phyloP scores from a whole-genome alignment of 208 protist genomes.

The Wallacemonas sp. region DNA sequence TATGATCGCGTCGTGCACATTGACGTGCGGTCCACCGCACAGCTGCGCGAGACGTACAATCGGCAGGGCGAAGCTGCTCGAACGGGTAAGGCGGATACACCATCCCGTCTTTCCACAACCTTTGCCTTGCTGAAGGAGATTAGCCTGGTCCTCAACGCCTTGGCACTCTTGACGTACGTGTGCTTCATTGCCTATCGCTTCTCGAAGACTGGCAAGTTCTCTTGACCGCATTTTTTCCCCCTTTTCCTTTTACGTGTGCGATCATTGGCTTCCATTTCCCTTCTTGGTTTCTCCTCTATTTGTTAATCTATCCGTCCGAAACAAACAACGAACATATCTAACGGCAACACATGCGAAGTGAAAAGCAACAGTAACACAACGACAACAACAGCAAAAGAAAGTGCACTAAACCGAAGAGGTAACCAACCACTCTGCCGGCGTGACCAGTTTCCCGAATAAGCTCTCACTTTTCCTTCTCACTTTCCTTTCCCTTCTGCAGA shows the following conservation, averaged over 20 bases:
- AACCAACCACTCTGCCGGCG: no score
- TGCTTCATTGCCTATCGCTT: slow-evolving; percentile 10
- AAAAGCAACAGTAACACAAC: no score
- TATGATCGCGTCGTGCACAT: slow-evolving; percentile 41
- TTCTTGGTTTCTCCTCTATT: no score
- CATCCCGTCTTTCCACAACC: neutral
- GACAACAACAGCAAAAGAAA: no score
- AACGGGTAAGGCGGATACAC: slow-evolving; percentile 23
- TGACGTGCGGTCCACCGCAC: slow-evolving; percentile 15
- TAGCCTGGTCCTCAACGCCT: slow-evolving; percentile 33
- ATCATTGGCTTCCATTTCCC: no score
- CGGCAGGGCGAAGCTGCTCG: neutral
- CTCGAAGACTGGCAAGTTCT: neutral
- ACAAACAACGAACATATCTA: no score
- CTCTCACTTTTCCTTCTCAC: slow-evolving; percentile 18
- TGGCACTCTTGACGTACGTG: slow-evolving; percentile 18
- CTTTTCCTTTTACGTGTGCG: no score
- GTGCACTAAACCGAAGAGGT: no score
- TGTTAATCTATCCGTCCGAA: no score
- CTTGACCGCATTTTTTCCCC: neutral
- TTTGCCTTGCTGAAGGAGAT: slow-evolving; percentile 19
- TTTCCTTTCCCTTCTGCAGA: neutral
- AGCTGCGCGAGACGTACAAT: slow-evolving; percentile 1
- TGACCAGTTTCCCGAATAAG: no score
- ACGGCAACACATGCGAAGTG: no score